Percentiles rank a stretch among this genome's conserved stretches.
Conservation (phyloP, 2,329 filamentous ascomycete genomes). For the Nannizziopsis barbatae region DNA sequence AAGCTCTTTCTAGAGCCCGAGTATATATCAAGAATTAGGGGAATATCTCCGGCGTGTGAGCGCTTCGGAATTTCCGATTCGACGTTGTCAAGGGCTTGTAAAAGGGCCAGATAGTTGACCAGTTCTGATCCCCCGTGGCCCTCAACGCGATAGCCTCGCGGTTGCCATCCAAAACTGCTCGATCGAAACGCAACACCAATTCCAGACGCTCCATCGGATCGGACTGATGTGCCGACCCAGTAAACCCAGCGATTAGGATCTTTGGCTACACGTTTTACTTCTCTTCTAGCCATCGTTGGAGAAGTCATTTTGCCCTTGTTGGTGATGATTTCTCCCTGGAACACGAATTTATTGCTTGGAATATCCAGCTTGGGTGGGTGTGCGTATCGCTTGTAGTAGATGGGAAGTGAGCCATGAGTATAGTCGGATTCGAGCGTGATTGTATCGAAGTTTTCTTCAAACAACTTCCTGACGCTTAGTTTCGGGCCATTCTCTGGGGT, state of each 20-base stretch:
- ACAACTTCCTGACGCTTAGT: no score
- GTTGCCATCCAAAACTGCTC: neutral
- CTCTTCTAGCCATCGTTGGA: neutral
- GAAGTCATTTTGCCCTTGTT: neutral
- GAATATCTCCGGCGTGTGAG: no score
- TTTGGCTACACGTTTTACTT: neutral
- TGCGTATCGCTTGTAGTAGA: no score
- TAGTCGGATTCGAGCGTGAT: no score
- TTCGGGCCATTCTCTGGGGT: no score
- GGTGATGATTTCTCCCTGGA: neutral
- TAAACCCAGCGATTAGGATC: neutral
- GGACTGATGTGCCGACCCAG: neutral
- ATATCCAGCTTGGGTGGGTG: no score
- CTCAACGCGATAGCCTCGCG: neutral
- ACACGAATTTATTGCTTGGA: neutral
- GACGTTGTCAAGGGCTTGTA: neutral
- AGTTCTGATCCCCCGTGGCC: neutral
- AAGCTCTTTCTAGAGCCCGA: neutral
- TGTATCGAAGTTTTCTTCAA: no score
- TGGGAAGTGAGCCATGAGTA: no score
- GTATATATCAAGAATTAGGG: neutral
- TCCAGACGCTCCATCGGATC: neutral
- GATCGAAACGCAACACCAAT: neutral
- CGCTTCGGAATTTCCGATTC: neutral
- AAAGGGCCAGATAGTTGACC: neutral